Conservation (phyloP, 106 monocot genomes). For the Acorus calamus region DNA sequence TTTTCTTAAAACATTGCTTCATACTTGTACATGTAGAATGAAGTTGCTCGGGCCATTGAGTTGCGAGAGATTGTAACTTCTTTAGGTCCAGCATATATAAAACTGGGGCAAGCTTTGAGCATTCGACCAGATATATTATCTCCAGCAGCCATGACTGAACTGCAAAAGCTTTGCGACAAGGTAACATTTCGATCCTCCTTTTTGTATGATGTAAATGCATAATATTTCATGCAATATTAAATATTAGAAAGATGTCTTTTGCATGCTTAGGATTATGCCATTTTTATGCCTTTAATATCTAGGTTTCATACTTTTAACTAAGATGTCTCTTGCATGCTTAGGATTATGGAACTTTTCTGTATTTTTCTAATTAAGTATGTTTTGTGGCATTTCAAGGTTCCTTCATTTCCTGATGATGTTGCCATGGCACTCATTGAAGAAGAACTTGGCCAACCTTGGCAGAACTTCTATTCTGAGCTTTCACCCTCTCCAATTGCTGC, state of each 20-base stretch:
- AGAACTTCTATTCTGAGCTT: constrained; percentile 76
- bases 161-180: constrained; percentile 99
- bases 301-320: too few species aligned
- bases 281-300: too few species aligned
- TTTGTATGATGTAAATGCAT: not conserved
- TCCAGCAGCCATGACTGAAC: constrained; percentile 95
- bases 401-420: constrained; percentile 94
- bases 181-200: constrained; percentile 19
- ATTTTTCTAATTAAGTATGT: constrained; percentile 12
- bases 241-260: not conserved
- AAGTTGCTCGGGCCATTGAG: constrained; percentile 94
- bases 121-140: constrained; percentile 97
- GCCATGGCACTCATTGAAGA: constrained; percentile 90
- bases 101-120: constrained; percentile 96
- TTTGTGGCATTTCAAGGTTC: constrained; percentile 53
- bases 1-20: not conserved
- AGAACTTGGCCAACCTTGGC: constrained; percentile 94
- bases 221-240: not conserved
- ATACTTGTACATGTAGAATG: constrained; percentile 50
- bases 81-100: constrained; percentile 97
- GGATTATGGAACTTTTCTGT: not conserved
- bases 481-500: constrained; percentile 92
- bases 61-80: constrained; percentile 96
- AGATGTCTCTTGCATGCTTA: not conserved
- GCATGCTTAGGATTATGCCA: not conserved